A percentile compares a stretch with the other conserved stretches of the same genome.
Evolutionary conservation across 108 stramenopile species (phyloP).

Genomic region (Pseudonitzschia delicatissima): DNA sequence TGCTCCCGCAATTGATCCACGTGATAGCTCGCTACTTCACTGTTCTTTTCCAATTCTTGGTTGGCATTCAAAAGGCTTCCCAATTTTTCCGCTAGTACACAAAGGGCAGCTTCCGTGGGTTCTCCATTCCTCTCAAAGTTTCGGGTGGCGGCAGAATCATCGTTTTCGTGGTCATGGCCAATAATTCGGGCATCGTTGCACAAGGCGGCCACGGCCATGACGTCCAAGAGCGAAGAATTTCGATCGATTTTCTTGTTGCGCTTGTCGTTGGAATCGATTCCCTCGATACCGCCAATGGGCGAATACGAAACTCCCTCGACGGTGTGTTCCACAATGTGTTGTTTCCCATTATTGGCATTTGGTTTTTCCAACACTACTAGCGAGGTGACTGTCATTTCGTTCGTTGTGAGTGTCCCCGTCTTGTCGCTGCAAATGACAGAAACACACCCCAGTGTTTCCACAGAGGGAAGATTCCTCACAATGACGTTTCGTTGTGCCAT

Average conservation of each 20-base stretch:
- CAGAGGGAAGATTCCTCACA: slow-evolving; percentile 87
- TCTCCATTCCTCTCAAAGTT: slow-evolving; percentile 85
- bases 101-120: slow-evolving; percentile 96
- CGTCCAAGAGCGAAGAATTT: slow-evolving; percentile 53
- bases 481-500: slow-evolving; percentile 90
- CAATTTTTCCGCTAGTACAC: slow-evolving; percentile 92
- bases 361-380: slow-evolving; percentile 55
- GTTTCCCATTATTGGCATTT: neutral
- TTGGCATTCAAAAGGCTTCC: slow-evolving; percentile 32
- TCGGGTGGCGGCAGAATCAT: slow-evolving; percentile 7
- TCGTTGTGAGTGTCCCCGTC: slow-evolving; percentile 97
- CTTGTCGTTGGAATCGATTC: slow-evolving; percentile 35
- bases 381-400: slow-evolving; percentile 96
- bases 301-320: slow-evolving; percentile 79
- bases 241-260: slow-evolving; percentile 42
- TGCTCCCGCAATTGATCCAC: slow-evolving; percentile 58
- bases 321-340: slow-evolving; percentile 48
- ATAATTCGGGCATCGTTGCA: slow-evolving; percentile 86
- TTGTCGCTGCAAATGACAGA: slow-evolving; percentile 97
- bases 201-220: slow-evolving; percentile 70
- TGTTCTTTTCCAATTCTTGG: neutral
- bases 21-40: slow-evolving; percentile 54
- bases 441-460: slow-evolving; percentile 97
- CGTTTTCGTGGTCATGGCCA: slow-evolving; percentile 47
- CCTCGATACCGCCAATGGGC: slow-evolving; percentile 66